Percentiles rank a stretch among this genome's conserved stretches.
phyloP scores from a whole-genome alignment of 2,329 filamentous ascomycete species.

The Trichoderma asperellum region DNA sequence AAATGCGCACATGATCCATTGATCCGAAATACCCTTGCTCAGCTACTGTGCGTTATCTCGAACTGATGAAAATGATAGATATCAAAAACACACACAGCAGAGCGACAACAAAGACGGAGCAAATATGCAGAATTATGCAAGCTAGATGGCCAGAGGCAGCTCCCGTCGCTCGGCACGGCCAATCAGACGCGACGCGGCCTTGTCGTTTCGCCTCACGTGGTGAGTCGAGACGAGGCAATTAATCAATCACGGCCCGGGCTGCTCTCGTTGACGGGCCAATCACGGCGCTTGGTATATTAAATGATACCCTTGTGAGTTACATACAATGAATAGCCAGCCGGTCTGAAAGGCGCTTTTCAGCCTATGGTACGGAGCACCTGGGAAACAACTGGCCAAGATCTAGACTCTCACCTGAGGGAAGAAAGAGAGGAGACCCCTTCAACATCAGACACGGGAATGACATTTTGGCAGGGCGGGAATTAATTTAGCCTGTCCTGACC shows the following conservation, averaged over 20 bases:
- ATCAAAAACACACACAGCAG: not conserved
- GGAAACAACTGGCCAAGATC: not conserved
- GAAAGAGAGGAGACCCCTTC: not conserved
- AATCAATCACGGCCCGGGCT: slow-evolving; percentile 4
- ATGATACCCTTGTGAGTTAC: not conserved
- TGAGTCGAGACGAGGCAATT: slow-evolving; percentile 25
- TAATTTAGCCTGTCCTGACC: not conserved
- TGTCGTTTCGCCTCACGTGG: slow-evolving; percentile 26
- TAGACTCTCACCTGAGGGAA: slow-evolving; percentile 5
- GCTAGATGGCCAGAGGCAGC: slow-evolving; percentile 8
- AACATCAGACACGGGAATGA: slow-evolving; percentile 8
- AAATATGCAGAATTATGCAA: not conserved
- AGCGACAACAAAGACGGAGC: not conserved
- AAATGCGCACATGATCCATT: slow-evolving; percentile 27
- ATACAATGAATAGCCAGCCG: not conserved
- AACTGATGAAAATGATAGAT: not conserved
- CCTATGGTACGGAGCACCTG: slow-evolving; percentile 7
- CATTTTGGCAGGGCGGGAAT: not conserved
- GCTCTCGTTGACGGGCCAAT: slow-evolving; percentile 3
- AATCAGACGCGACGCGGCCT: slow-evolving; percentile 25
- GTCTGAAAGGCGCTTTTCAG: not conserved
- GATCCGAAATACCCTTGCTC: slow-evolving; percentile 17
- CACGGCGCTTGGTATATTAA: not conserved
- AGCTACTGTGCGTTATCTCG: slow-evolving; percentile 1
- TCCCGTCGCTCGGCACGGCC: not conserved